Evolutionary conservation across 2,329 filamentous ascomycete genomes (phyloP), one percentile per base, ranked within the genome.

Genomic region (Trichoderma atrobrunneum): DNA sequence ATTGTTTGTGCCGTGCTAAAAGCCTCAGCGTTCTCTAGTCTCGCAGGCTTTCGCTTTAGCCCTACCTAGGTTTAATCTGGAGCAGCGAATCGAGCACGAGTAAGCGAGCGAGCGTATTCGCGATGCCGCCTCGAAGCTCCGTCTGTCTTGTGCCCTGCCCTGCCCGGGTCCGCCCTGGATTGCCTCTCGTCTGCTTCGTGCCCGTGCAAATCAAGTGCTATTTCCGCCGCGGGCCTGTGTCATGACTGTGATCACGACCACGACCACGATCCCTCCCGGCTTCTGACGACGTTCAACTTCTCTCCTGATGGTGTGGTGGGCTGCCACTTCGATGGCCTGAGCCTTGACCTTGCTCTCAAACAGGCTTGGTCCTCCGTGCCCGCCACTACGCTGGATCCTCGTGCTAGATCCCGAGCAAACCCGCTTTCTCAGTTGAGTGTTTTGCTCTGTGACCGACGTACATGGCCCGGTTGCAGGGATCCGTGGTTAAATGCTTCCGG

Each of bases 321-420:
- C 65, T 68, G 54, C 65, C 51, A 34, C 65, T 28, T 59, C 26
- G 56, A 69, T 61, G 66, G 66, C 39, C 66, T 69, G 57, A 69
- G 57, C 57, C 64, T 57, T 72, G 70, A 68, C 70, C 64, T 72
- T 72, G 70, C 57, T 36, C 70, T 72, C 64, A 60, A 72, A 62
- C 57, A 24, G 71, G 71, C 51, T 72, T 63, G 71, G 71, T 72
- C 30, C 66, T 64, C 66, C 70, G 70, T 51, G 70, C 70, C 70
- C 64, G 70, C 34, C 34, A 72, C 36, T 26, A 59, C 68, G 28
- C 36, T 43, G 54, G 70, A 48, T 54, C 63, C 70, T 36, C 30
- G 43, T 61, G 66, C 71, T 70, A 64, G 71, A 70, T 72, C 66
- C 71, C 71, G 71, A 72, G 59, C 66, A 70, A 70, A 72, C 71